Evolutionary conservation across 1,284 basidiomycete species (phyloP).

Genomic region (Papiliotrema flavescens): DNA sequence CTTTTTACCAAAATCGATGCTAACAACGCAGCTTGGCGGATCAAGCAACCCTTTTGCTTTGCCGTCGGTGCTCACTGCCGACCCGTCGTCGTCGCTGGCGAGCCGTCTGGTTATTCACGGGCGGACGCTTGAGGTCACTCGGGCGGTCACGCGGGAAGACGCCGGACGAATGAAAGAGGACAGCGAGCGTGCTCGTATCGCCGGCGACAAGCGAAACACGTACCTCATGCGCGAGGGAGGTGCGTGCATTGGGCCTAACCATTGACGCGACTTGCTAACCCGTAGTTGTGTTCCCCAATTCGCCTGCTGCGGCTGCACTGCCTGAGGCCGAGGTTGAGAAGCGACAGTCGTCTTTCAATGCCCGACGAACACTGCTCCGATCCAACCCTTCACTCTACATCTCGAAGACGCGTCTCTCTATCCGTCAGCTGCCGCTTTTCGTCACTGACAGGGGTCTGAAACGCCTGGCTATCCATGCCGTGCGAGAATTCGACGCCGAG

Average conservation of each 20-base stretch:
- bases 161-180: constrained; percentile 83
- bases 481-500: constrained; percentile 74
- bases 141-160: constrained; percentile 84
- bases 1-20: constrained; percentile 46
- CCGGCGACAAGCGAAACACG: constrained; percentile 92
- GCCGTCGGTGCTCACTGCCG: constrained; percentile 87
- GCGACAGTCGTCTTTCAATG: constrained; percentile 75
- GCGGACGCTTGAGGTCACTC: constrained; percentile 82
- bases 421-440: constrained; percentile 88
- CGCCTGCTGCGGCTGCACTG: constrained; percentile 68
- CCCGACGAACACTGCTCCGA: constrained; percentile 72
- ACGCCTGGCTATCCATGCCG: constrained; percentile 76
- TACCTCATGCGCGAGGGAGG: constrained; percentile 95
- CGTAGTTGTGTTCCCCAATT: constrained; percentile 80
- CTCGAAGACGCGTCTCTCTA: constrained; percentile 85
- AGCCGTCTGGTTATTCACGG: constrained; percentile 85
- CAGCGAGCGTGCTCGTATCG: constrained; percentile 76
- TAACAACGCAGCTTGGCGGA: constrained; percentile 28
- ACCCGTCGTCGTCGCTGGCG: constrained; percentile 83
- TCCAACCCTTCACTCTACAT: constrained; percentile 92
- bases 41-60: constrained; percentile 76
- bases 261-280: neutral
- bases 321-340: constrained; percentile 73
- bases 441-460: constrained; percentile 86
- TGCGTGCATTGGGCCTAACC: constrained; percentile 46